A percentile compares a stretch with the other conserved stretches of the same genome.
Evolutionary conservation across 257 asterid species (phyloP).

Genomic region (Salvia miltiorrhiza): DNA sequence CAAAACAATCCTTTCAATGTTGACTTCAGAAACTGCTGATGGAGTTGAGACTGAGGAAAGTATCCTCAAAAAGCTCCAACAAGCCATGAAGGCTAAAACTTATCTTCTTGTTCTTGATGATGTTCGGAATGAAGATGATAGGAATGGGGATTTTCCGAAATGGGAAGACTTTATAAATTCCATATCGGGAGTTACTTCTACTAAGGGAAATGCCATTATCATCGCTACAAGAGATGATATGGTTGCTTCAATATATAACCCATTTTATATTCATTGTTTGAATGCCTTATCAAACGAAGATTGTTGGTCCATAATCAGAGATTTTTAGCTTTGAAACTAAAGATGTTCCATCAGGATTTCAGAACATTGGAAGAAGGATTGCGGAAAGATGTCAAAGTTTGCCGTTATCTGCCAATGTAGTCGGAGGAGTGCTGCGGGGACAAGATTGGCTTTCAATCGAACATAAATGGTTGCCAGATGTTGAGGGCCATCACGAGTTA

Average conservation of each 20-base stretch:
- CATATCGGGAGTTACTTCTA: conserved; percentile 1
- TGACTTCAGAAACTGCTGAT: neutral
- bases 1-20: neutral
- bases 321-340: conserved; percentile 11
- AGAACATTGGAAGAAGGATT: conserved; percentile 13
- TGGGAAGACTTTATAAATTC: neutral
- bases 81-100: neutral
- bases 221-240: no score
- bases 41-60: neutral
- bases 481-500: no score
- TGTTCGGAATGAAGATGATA: neutral
- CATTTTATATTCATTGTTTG: neutral
- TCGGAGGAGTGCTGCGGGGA: conserved; percentile 25
- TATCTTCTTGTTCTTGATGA: neutral
- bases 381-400: conserved; percentile 30
- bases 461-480: no score
- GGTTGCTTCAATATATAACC: neutral
- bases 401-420: conserved; percentile 33
- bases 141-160: neutral
- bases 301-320: conserved; percentile 26
- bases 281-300: conserved; percentile 17
- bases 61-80: neutral
- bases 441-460: no score
- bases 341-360: neutral
- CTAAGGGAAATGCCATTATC: neutral